Percentiles rank a stretch among this genome's conserved stretches.
phyloP scores from a whole-genome alignment of 768 basidiomycete genomes.

The Guyanaporus albipodus region DNA sequence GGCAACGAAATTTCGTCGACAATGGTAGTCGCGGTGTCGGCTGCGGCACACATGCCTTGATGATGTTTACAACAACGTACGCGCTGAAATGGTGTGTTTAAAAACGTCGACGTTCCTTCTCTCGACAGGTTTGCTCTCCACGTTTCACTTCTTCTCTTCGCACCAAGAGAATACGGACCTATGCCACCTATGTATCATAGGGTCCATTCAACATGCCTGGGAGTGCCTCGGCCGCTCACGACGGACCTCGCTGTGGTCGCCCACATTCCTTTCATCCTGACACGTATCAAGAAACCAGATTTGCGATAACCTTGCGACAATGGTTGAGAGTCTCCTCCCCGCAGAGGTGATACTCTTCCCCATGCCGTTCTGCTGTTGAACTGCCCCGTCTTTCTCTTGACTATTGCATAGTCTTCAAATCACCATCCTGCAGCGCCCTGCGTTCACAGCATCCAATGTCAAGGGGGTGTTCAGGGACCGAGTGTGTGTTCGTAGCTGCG shows the following conservation, averaged over 20 bases:
- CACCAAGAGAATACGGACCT: slow-evolving; percentile 55
- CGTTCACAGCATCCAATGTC: slow-evolving; percentile 49
- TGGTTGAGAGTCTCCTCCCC: slow-evolving; percentile 50
- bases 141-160: too few species aligned
- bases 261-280: slow-evolving; percentile 55
- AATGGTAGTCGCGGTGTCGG: slow-evolving; percentile 11
- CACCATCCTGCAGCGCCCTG: slow-evolving; percentile 49
- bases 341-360: slow-evolving; percentile 37
- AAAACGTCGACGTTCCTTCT: background rate
- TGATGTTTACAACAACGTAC: too few species aligned
- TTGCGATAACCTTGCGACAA: slow-evolving; percentile 50
- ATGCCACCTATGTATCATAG: slow-evolving; percentile 40
- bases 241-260: slow-evolving; percentile 55
- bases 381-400: background rate
- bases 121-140: background rate
- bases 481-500: slow-evolving; percentile 36
- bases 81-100: too few species aligned
- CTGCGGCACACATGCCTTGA: background rate
- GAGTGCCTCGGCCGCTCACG: slow-evolving; percentile 52
- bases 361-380: background rate
- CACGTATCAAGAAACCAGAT: slow-evolving; percentile 59
- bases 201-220: slow-evolving; percentile 51
- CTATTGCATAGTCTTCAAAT: background rate
- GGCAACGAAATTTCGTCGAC: slow-evolving; percentile 20
- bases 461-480: slow-evolving; percentile 50